phyloP scores from a whole-genome alignment of 108 stramenopile species.

The Cyclotella sp. region DNA sequence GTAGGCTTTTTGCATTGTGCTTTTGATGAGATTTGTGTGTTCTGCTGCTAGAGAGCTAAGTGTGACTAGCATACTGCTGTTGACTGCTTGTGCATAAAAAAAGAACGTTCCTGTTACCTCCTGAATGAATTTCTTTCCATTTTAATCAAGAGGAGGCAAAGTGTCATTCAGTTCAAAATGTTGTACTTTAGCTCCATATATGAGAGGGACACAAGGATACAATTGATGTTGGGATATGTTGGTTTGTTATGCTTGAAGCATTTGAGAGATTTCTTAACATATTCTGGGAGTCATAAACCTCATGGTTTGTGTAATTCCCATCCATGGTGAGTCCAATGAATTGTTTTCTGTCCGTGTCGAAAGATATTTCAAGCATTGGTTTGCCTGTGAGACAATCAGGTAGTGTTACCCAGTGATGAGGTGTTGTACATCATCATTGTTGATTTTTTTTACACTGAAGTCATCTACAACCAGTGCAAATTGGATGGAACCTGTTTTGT shows the following conservation, averaged over 20 bases:
- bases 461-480: conserved; percentile 5
- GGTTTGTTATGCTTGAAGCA: not conserved
- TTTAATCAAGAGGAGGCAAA: not conserved
- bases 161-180: not conserved
- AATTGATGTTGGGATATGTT: not conserved
- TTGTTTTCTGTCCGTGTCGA: not conserved
- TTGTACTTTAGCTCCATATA: not conserved
- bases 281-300: too few species aligned
- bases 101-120: not conserved
- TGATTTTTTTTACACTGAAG: not conserved
- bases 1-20: not conserved
- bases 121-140: not conserved
- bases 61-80: not conserved
- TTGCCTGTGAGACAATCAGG: not conserved
- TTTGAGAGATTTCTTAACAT: too few species aligned
- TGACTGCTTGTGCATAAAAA: not conserved
- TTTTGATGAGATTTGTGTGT: not conserved
- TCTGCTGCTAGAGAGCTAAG: not conserved
- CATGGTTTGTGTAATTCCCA: too few species aligned
- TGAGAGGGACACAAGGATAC: not conserved
- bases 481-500: not conserved
- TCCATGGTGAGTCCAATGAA: too few species aligned
- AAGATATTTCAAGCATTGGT: not conserved
- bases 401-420: too few species aligned
- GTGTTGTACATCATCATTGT: too few species aligned